A percentile compares a stretch with the other conserved stretches of the same genome.
phyloP scores from a whole-genome alignment of 2,329 filamentous ascomycete genomes.

The Hypomyces perniciosus region DNA sequence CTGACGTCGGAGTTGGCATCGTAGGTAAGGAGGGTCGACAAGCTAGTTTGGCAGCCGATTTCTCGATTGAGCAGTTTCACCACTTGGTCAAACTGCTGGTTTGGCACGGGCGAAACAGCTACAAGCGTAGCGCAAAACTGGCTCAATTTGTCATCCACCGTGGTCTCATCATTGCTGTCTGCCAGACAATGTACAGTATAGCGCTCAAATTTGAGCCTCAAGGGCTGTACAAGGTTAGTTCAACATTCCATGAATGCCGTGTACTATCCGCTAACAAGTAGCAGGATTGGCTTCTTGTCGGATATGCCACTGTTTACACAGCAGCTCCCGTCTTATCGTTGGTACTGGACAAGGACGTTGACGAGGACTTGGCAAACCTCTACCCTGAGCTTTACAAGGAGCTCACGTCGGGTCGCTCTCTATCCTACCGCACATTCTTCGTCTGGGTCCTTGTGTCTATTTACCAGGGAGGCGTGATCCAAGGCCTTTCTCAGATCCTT shows the following conservation, averaged over 20 bases:
- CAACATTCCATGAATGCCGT: background rate
- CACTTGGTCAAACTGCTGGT: constrained; percentile 96
- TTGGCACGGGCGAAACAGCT: constrained; percentile 96
- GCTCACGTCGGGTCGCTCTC: constrained; percentile 77
- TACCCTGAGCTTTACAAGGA: constrained; percentile 98
- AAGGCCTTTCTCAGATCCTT: constrained; percentile 86
- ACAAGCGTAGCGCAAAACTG: constrained; percentile 92
- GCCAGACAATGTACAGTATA: constrained; percentile 96
- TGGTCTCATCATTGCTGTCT: constrained; percentile 89
- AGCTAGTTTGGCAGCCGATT: constrained; percentile 90
- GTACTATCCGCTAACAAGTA: constrained; percentile 16
- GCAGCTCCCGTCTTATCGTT: constrained; percentile 88
- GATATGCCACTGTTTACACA: constrained; percentile 94
- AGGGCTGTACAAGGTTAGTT: constrained; percentile 70
- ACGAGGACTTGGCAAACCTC: constrained; percentile 85
- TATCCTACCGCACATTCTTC: constrained; percentile 93
- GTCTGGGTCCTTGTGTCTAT: constrained; percentile 92
- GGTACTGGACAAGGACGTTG: constrained; percentile 90
- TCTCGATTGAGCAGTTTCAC: constrained; percentile 91
- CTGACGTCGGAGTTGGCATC: constrained; percentile 95
- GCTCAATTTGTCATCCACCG: constrained; percentile 98
- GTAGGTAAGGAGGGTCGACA: constrained; percentile 97
- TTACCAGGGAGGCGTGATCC: constrained; percentile 93
- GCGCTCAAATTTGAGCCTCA: constrained; percentile 89
- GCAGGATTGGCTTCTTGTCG: constrained; percentile 89